These are phyloP conservation scores for Suhomyces faveliae DNA, from an alignment of 805 yeast species.

Conservation along the genomic window DNA sequence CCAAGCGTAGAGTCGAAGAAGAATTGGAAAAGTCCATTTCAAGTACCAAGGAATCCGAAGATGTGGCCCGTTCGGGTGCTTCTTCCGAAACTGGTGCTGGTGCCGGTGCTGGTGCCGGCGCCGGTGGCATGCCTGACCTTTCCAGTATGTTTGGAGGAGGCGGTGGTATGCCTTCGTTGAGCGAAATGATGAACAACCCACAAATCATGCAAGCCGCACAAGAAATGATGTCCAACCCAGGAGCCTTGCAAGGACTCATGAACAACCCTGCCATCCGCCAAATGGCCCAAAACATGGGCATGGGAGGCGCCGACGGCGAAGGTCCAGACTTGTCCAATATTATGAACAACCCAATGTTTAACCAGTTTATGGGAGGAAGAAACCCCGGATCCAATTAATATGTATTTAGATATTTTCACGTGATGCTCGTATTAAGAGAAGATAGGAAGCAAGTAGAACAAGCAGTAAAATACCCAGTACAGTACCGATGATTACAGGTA, in stretches of 20 bases:
- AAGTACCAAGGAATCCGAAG: conserved; percentile 20
- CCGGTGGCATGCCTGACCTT: conserved; percentile 72
- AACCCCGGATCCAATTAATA: conserved; percentile 7
- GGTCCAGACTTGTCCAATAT: conserved; percentile 63
- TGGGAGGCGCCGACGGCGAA: conserved; percentile 53
- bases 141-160: conserved; percentile 66
- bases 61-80: conserved; percentile 14
- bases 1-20: conserved; percentile 81
- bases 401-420: conserved; percentile 2
- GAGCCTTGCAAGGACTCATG: conserved; percentile 70
- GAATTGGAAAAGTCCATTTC: conserved; percentile 50
- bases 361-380: conserved; percentile 60
- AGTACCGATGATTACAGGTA: background rate
- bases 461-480: background rate
- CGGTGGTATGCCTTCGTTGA: conserved; percentile 71
- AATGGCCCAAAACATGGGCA: conserved; percentile 77
- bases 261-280: conserved; percentile 75
- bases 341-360: conserved; percentile 78
- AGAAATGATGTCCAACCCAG: conserved; percentile 82
- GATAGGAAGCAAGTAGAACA: no score
- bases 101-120: conserved; percentile 38
- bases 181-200: conserved; percentile 83
- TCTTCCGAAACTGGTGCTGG: conserved; percentile 20
- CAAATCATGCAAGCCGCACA: conserved; percentile 87
- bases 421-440: background rate